Base-by-base conservation (phyloP, 139 green algal species). In the Chlamydomonas sp. region DNA sequence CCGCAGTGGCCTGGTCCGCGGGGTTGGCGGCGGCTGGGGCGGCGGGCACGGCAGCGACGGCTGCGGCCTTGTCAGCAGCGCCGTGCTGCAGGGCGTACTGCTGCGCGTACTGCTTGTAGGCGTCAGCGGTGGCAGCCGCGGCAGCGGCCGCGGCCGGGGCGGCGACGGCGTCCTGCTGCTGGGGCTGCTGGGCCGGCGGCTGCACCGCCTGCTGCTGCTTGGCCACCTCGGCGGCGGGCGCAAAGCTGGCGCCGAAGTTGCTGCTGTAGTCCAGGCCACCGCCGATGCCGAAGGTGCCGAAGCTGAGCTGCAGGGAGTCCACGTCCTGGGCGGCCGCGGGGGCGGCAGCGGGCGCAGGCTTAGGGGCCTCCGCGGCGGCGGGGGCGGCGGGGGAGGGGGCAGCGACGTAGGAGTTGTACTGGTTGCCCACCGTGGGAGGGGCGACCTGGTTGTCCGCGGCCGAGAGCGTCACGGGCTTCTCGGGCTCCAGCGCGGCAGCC, bases 211-310 rank as follows among this genome's bases (percentile, higher is more conserved):
- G 74, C 78, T 60, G 86, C 68, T n/a, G 72, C 73, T 80, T 79
- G 6, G 75, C 5, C 15, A 18, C 18, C 31, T 77, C 83, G 31
- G 75, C 75, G 18, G 64, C 58, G 4, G 49, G 16, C 5, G 57
- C 12, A 77, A 92, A 92, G 64, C 86, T 86, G 17, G 86, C 59
- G 17, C 90, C 90, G 62, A 92, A 92, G 59, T 92, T 85, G 20
- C 77, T 71, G 79, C 78, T 86, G 31, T 49, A 49, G 31, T 49
- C 83, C 12, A 87, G 83, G 20, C 72, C 83, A 6, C 83, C 83
- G 82, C 85, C 89, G 17, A 92, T 78, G 6, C 75, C 78, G 82
- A 92, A 92, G 58, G 89, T 85, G 58, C 90, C 90, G 63, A 92
- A 92, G 57, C 80, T 90, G 6, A 92, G 77, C 82, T 92, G 85